These are phyloP conservation scores for Articulospora tetracladia DNA, from an alignment of 495 filamentous ascomycete genomes.

Conservation along the genomic window DNA sequence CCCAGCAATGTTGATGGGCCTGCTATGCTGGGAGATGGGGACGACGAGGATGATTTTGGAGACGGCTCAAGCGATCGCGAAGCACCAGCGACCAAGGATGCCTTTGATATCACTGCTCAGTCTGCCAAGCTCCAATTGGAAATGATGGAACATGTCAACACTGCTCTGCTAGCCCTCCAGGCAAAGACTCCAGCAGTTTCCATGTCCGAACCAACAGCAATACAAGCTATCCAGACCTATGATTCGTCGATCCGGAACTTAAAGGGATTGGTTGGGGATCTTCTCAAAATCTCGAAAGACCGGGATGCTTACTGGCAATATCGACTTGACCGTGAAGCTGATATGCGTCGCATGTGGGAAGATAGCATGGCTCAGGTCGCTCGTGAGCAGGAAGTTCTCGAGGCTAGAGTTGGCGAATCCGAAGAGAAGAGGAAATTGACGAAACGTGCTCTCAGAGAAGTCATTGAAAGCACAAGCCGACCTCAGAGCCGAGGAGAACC, in stretches of 20 bases:
- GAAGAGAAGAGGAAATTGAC: constrained; percentile 86
- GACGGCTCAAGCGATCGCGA: constrained; percentile 82
- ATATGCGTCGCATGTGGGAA: constrained; percentile 93
- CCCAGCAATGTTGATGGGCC: constrained; percentile 33
- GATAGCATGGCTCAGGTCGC: constrained; percentile 96
- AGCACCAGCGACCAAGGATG: constrained; percentile 73
- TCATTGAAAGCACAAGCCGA: constrained; percentile 58
- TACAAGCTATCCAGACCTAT: constrained; percentile 81
- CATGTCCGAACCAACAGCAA: constrained; percentile 69
- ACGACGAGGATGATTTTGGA: constrained; percentile 80
- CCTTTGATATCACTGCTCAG: constrained; percentile 92
- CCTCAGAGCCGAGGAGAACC: constrained; percentile 32
- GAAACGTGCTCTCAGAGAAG: constrained; percentile 85
- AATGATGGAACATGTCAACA: constrained; percentile 75
- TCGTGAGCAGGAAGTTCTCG: constrained; percentile 85
- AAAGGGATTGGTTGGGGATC: constrained; percentile 79
- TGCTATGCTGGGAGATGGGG: constrained; percentile 48
- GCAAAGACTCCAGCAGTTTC: constrained; percentile 61
- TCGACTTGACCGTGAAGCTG: constrained; percentile 80
- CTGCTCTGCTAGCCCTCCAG: constrained; percentile 73
- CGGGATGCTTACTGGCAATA: constrained; percentile 97
- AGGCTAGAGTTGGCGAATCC: constrained; percentile 81
- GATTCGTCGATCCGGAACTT: constrained; percentile 85
- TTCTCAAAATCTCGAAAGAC: constrained; percentile 86
- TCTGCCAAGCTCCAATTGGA: constrained; percentile 91